Percentiles rank a stretch among this genome's conserved stretches.
phyloP scores from a whole-genome alignment of 192 early-diverging fungal species.

The Coemansia pectinata region DNA sequence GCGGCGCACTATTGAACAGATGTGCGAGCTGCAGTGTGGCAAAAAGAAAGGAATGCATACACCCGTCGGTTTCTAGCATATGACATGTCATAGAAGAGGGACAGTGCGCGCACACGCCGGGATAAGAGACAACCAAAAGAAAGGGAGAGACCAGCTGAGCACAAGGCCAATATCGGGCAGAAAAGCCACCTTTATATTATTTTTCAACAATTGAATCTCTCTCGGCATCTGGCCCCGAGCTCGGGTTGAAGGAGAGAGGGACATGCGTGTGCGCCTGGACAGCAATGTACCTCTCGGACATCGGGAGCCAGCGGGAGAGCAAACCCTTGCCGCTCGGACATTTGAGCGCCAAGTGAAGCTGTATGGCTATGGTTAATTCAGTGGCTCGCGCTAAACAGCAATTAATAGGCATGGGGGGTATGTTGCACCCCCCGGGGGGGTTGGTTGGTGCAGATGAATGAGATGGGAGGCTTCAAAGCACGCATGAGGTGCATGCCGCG shows the following conservation, averaged over 20 bases:
- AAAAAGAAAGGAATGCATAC: not conserved
- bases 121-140: not conserved
- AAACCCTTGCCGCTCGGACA: not conserved
- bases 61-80: not conserved
- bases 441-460: not conserved
- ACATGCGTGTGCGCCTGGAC: not conserved
- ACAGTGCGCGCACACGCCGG: not conserved
- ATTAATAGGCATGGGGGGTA: not conserved
- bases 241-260: not conserved
- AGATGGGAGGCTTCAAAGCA: conserved; percentile 1
- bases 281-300: not conserved
- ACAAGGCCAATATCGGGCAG: conserved; percentile 4
- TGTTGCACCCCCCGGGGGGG: not conserved
- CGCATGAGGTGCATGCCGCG: conserved; percentile 5
- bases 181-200: conserved; percentile 6
- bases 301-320: not conserved
- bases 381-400: not conserved
- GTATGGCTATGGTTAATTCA: not conserved
- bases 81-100: not conserved
- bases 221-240: conserved; percentile 7
- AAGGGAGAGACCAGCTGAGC: not conserved
- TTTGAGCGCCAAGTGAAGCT: not conserved
- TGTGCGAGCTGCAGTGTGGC: not conserved
- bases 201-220: conserved; percentile 1
- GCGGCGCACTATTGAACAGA: not conserved